These are phyloP conservation scores for Clathrospora elynae DNA, from an alignment of 2,329 filamentous ascomycete genomes.

Conservation along the genomic window DNA sequence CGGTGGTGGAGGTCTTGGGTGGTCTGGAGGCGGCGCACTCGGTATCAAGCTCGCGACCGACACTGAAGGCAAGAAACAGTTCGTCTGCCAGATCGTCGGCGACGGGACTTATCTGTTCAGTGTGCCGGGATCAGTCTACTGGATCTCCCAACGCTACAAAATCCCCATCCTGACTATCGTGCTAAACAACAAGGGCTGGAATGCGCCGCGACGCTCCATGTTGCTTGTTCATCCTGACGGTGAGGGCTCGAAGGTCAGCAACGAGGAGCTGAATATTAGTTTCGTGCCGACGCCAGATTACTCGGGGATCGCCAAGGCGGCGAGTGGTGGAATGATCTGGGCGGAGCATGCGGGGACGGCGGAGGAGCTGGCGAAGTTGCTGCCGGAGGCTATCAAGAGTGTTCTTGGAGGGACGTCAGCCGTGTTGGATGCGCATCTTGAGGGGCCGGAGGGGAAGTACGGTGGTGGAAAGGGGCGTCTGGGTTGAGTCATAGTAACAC, in stretches of 20 bases:
- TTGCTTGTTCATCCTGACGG: constrained; percentile 70
- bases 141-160: constrained; percentile 69
- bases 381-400: constrained; percentile 64
- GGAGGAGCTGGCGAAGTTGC: constrained; percentile 58
- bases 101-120: constrained; percentile 71
- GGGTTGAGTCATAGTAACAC: constrained; percentile 4
- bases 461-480: constrained; percentile 37
- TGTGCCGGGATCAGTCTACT: constrained; percentile 69
- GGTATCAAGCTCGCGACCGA: constrained; percentile 76
- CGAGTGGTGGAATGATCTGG: constrained; percentile 66
- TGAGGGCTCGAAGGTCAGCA: constrained; percentile 64
- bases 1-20: constrained; percentile 78
- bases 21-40: constrained; percentile 75
- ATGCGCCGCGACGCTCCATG: constrained; percentile 66
- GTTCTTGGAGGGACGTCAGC: constrained; percentile 64
- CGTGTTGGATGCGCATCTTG: constrained; percentile 65
- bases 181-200: constrained; percentile 74
- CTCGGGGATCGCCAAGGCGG: constrained; percentile 69
- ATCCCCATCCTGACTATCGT: constrained; percentile 71
- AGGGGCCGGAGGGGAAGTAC: constrained; percentile 62
- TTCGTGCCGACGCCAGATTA: constrained; percentile 71
- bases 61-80: constrained; percentile 49
- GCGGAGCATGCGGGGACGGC: constrained; percentile 63
- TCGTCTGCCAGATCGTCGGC: constrained; percentile 61
- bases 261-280: constrained; percentile 69